phyloP scores from a whole-genome alignment of 2,329 filamentous ascomycete species.

The Claviceps spartinae region DNA sequence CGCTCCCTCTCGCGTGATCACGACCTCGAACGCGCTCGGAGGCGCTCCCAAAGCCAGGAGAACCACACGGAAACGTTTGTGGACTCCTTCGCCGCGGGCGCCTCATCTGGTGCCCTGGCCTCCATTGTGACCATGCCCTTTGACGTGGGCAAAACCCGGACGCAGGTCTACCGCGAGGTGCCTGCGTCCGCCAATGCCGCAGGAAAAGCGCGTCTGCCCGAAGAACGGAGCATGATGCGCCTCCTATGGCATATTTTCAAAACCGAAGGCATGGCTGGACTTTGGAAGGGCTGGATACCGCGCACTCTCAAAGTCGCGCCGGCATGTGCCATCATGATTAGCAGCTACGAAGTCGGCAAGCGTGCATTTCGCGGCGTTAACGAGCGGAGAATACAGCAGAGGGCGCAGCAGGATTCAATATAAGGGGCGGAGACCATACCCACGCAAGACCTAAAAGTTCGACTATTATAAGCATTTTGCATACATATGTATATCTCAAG shows the following conservation, averaged over 20 bases:
- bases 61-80: slow-evolving; percentile 66
- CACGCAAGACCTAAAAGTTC: no score
- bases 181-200: slow-evolving; percentile 16
- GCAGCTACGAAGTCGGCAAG: slow-evolving; percentile 93
- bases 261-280: slow-evolving; percentile 64
- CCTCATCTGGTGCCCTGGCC: slow-evolving; percentile 68
- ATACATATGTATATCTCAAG: neutral
- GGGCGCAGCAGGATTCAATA: neutral
- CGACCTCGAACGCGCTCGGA: slow-evolving; percentile 29
- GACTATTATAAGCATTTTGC: neutral
- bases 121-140: slow-evolving; percentile 89
- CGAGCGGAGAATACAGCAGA: slow-evolving; percentile 21
- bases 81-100: slow-evolving; percentile 82
- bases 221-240: slow-evolving; percentile 63
- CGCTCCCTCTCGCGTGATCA: slow-evolving; percentile 22
- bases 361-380: slow-evolving; percentile 70
- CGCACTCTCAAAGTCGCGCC: slow-evolving; percentile 89
- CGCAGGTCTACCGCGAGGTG: slow-evolving; percentile 63
- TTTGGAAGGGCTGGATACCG: slow-evolving; percentile 88
- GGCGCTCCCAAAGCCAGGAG: slow-evolving; percentile 48
- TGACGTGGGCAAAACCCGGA: slow-evolving; percentile 92
- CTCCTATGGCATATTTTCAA: slow-evolving; percentile 86
- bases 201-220: slow-evolving; percentile 38
- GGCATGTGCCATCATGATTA: slow-evolving; percentile 98
- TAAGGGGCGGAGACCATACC: neutral